Conservation (phyloP, 495 filamentous ascomycete genomes). For the Hypoxylon intermedium region DNA sequence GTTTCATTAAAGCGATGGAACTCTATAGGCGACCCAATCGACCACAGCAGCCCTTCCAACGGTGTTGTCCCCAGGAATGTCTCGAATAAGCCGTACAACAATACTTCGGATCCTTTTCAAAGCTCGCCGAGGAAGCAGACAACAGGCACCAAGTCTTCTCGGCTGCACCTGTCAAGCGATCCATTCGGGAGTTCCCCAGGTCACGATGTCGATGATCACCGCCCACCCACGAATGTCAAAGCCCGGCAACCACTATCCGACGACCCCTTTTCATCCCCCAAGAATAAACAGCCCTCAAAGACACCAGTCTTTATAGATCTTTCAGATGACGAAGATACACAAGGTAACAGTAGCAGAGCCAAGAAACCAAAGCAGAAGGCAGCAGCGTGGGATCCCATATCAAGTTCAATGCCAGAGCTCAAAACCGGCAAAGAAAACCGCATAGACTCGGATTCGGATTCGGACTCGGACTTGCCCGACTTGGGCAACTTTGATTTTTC, state of each 20-base stretch:
- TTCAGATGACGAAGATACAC: constrained; percentile 26
- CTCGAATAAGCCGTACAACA: neutral
- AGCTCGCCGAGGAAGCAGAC: constrained; percentile 28
- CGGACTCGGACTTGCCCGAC: constrained; percentile 51
- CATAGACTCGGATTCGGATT: constrained; percentile 42
- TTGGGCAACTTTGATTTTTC: constrained; percentile 42
- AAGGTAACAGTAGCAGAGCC: neutral
- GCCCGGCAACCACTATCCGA: neutral
- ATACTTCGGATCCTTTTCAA: constrained; percentile 37
- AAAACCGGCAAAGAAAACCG: constrained; percentile 9
- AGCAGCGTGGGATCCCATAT: constrained; percentile 56
- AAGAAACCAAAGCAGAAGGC: constrained; percentile 32
- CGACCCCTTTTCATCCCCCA: constrained; percentile 1
- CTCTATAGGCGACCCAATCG: constrained; percentile 33
- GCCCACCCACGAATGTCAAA: neutral
- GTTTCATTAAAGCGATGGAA: constrained; percentile 27
- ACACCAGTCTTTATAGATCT: constrained; percentile 36
- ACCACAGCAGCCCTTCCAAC: constrained; percentile 37
- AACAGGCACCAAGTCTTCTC: neutral
- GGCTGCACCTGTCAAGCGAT: constrained; percentile 29
- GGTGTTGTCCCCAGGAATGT: neutral
- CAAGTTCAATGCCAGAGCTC: constrained; percentile 53
- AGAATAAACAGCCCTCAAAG: constrained; percentile 7
- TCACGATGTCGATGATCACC: neutral
- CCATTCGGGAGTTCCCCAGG: constrained; percentile 27